These are phyloP conservation scores for Didymella exigua DNA, from an alignment of 2,329 filamentous ascomycete genomes.

Conservation along the genomic window DNA sequence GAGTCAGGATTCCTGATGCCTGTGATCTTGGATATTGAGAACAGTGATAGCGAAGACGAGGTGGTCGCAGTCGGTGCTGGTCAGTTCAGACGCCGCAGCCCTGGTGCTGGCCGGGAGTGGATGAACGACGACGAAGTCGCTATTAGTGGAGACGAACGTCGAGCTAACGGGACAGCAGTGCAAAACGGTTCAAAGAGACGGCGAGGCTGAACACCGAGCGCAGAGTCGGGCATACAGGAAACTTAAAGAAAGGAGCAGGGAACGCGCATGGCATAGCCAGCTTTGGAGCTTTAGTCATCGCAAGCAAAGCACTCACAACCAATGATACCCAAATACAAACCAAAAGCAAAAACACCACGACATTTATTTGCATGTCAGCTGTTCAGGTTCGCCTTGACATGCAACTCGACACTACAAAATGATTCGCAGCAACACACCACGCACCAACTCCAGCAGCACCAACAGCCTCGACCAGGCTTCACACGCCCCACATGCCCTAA, in stretches of 20 bases:
- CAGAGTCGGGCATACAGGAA: background rate
- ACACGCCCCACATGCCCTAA: background rate
- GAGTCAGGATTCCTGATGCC: conserved; percentile 81
- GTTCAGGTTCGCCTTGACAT: background rate
- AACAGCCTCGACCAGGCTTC: too few species aligned
- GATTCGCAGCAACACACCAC: background rate
- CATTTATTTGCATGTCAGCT: background rate
- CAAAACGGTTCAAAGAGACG: conserved; percentile 46
- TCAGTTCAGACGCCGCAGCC: conserved; percentile 85
- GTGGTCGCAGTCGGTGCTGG: conserved; percentile 70
- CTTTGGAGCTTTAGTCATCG: background rate
- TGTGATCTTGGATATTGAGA: conserved; percentile 87
- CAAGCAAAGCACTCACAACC: background rate
- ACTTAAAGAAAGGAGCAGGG: background rate
- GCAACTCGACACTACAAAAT: too few species aligned
- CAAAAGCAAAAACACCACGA: background rate
- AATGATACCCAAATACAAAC: background rate
- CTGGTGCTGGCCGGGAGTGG: conserved; percentile 72
- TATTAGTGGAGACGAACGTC: conserved; percentile 45
- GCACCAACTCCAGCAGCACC: too few species aligned
- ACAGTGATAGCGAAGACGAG: conserved; percentile 96
- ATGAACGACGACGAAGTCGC: conserved; percentile 62
- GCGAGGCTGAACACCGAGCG: conserved; percentile 21
- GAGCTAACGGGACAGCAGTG: conserved; percentile 37
- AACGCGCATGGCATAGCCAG: background rate